These are phyloP conservation scores for Theobroma grandiflorum DNA, from an alignment of 441 rosid species.

Conservation along the genomic window DNA sequence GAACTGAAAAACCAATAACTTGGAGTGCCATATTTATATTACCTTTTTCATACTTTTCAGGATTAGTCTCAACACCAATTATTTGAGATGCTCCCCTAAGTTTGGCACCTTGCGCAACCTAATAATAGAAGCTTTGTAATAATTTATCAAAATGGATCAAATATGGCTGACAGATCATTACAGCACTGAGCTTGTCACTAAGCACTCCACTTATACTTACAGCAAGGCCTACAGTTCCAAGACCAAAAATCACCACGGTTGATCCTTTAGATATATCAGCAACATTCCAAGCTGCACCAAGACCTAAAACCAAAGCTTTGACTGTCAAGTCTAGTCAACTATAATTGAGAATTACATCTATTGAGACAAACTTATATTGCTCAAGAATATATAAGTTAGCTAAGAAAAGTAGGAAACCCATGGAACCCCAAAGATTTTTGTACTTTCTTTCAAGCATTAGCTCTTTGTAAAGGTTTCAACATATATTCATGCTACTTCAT, in stretches of 20 bases:
- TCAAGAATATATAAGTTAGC: neutral
- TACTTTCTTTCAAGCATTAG: slow-evolving; percentile 4
- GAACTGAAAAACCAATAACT: neutral
- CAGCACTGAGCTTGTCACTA: neutral
- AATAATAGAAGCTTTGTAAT: slow-evolving; percentile 20
- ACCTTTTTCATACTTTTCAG: slow-evolving; percentile 77
- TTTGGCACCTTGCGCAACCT: slow-evolving; percentile 98
- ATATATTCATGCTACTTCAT: neutral
- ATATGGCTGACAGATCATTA: neutral
- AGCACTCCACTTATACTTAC: slow-evolving; percentile 50
- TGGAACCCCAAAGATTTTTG: neutral
- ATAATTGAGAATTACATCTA: neutral
- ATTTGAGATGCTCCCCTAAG: slow-evolving; percentile 84
- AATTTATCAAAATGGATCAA: slow-evolving; percentile 2
- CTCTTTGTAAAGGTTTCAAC: neutral
- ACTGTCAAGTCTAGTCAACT: neutral
- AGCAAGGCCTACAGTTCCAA: slow-evolving; percentile 93
- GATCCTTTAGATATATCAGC: slow-evolving; percentile 83
- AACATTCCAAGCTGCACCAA: slow-evolving; percentile 99
- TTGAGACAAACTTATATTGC: neutral
- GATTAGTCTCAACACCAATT: slow-evolving; percentile 86
- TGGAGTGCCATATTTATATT: slow-evolving; percentile 7
- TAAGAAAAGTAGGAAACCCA: neutral
- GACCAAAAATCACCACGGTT: slow-evolving; percentile 84
- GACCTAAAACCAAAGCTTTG: slow-evolving; percentile 52